Evolutionary conservation across 306 rosid genomes (phyloP).

Genomic region (Acacia melanoxylon): DNA sequence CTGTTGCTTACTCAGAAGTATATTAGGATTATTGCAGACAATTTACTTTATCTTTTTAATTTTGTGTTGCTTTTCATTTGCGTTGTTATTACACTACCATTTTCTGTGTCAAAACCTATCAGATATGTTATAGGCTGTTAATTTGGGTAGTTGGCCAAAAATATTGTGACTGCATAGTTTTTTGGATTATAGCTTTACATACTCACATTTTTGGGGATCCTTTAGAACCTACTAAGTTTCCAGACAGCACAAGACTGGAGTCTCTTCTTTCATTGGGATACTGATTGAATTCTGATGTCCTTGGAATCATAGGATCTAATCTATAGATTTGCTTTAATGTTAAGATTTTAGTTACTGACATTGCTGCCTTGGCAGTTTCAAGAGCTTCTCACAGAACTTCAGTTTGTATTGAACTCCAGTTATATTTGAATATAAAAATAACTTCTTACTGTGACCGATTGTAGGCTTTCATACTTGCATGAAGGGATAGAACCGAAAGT

Average conservation of each 20-base stretch:
- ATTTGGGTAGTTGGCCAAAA: background rate
- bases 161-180: background rate
- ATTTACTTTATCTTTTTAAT: background rate
- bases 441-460: conserved; percentile 20
- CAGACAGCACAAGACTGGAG: background rate
- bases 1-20: background rate
- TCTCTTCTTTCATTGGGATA: background rate
- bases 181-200: background rate
- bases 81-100: background rate
- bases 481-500: conserved; percentile 99
- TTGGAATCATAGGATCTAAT: background rate
- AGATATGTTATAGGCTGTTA: background rate
- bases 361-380: conserved; percentile 22
- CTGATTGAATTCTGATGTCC: background rate
- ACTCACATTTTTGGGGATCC: conserved; percentile 5
- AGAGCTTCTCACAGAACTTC: background rate
- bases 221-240: conserved; percentile 1
- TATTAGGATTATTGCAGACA: background rate
- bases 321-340: background rate
- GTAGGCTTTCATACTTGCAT: conserved; percentile 94
- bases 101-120: conserved; percentile 1
- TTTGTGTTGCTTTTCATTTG: background rate
- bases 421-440: background rate
- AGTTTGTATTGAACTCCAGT: background rate
- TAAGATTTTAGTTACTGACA: background rate